phyloP scores from a whole-genome alignment of 768 basidiomycete genomes.

The Phanerochaete carnosa region DNA sequence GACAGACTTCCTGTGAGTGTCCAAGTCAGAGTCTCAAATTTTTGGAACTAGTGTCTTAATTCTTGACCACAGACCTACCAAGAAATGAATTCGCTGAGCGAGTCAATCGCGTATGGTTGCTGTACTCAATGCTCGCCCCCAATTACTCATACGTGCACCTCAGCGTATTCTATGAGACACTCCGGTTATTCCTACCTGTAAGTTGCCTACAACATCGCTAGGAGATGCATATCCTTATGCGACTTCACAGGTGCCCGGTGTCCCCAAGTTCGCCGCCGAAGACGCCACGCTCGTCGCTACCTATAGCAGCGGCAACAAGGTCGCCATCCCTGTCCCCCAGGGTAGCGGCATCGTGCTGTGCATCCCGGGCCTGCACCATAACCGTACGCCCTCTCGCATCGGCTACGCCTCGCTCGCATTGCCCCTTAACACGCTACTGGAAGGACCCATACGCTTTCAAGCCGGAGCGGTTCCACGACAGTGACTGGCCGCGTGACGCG shows the following conservation, averaged over 20 bases:
- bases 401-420: neutral
- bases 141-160: no score
- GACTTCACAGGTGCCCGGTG: no score
- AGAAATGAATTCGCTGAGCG: no score
- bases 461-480: conserved; percentile 42
- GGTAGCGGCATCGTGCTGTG: conserved; percentile 23
- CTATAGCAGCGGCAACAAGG: conserved; percentile 21
- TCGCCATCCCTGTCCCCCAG: conserved; percentile 23
- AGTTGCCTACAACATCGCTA: no score
- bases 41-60: neutral
- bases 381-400: conserved; percentile 34
- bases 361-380: conserved; percentile 24
- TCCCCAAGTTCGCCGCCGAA: conserved; percentile 26
- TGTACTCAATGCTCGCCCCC: neutral
- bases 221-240: no score
- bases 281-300: conserved; percentile 24
- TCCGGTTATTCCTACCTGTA: no score
- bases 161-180: no score
- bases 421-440: conserved; percentile 35
- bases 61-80: neutral
- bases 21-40: neutral
- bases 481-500: conserved; percentile 51
- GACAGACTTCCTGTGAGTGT: conserved; percentile 23
- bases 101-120: no score
- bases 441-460: no score